phyloP scores from a whole-genome alignment of 768 basidiomycete genomes.

The Xerocomellus intermedius region DNA sequence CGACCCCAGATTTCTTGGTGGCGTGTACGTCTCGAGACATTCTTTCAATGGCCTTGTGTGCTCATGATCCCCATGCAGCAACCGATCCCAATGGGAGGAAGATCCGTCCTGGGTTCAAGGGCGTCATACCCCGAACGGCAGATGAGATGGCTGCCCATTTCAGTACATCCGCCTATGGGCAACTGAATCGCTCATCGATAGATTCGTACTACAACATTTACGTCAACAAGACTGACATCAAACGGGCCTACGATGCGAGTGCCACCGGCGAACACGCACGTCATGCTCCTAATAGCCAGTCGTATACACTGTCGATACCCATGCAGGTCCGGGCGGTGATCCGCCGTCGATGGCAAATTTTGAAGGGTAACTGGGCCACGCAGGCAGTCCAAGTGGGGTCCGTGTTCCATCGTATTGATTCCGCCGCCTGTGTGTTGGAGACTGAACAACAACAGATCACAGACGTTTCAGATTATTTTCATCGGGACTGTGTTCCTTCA shows the following conservation, averaged over 20 bases:
- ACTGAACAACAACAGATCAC: slow-evolving; percentile 33
- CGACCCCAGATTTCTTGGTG: slow-evolving; percentile 60
- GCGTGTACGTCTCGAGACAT: slow-evolving; percentile 37
- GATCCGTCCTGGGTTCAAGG: slow-evolving; percentile 39
- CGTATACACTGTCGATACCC: slow-evolving; percentile 45
- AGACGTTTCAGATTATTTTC: slow-evolving; percentile 20
- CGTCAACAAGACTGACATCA: slow-evolving; percentile 45
- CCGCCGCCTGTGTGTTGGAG: slow-evolving; percentile 3
- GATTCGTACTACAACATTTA: slow-evolving; percentile 42
- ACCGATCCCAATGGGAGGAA: slow-evolving; percentile 63
- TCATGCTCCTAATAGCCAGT: slow-evolving; percentile 38
- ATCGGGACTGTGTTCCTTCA: slow-evolving; percentile 42
- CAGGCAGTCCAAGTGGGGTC: slow-evolving; percentile 38
- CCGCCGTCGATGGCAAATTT: slow-evolving; percentile 43
- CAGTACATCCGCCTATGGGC: slow-evolving; percentile 38
- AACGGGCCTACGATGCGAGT: slow-evolving; percentile 44
- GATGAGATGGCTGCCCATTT: slow-evolving; percentile 56
- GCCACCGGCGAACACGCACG: slow-evolving; percentile 52
- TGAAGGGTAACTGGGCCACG: slow-evolving; percentile 38
- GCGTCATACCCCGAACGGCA: slow-evolving; percentile 49
- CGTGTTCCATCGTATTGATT: slow-evolving; percentile 14
- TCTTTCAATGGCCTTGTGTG: neutral
- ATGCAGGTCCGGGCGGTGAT: slow-evolving; percentile 47
- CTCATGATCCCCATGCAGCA: slow-evolving; percentile 24
- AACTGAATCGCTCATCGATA: slow-evolving; percentile 46